phyloP scores from a whole-genome alignment of 78 protist genomes.

The Dictyostelium purpureum region DNA sequence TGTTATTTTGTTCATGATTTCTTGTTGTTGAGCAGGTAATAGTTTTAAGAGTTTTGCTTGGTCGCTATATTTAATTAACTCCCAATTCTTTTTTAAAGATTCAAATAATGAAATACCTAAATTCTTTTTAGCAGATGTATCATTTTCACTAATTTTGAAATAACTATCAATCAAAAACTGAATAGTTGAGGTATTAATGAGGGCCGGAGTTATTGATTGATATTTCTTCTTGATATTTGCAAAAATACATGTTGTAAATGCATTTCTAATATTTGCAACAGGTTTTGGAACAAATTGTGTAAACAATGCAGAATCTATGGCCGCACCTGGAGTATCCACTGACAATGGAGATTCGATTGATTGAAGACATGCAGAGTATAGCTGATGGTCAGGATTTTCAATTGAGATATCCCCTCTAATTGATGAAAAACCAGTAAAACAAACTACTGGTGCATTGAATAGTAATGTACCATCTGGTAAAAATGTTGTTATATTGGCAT shows the following conservation, averaged over 20 bases:
- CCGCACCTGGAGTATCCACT: not conserved
- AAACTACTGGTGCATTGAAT: not conserved
- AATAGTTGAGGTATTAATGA: not conserved
- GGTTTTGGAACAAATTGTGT: not conserved
- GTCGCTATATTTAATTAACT: not conserved
- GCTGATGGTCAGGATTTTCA: conserved; percentile 7
- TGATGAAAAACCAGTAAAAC: not conserved
- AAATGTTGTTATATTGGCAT: not conserved
- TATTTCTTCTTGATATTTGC: not conserved
- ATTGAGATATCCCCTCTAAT: not conserved
- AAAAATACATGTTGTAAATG: not conserved
- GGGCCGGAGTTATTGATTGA: not conserved
- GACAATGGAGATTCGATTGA: not conserved
- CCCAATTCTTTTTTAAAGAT: not conserved
- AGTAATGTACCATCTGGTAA: not conserved
- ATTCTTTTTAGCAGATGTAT: not conserved
- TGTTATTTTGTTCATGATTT: not conserved
- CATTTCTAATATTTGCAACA: not conserved
- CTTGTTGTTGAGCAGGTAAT: not conserved
- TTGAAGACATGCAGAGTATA: not conserved
- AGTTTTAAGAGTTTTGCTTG: not conserved
- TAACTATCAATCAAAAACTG: not conserved
- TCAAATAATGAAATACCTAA: not conserved
- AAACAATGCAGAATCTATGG: not conserved
- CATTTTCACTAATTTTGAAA: not conserved